A percentile compares a stretch with the other conserved stretches of the same genome.
phyloP scores from a whole-genome alignment of 1,139 yeast genomes.

The Meyerozyma sp. region DNA sequence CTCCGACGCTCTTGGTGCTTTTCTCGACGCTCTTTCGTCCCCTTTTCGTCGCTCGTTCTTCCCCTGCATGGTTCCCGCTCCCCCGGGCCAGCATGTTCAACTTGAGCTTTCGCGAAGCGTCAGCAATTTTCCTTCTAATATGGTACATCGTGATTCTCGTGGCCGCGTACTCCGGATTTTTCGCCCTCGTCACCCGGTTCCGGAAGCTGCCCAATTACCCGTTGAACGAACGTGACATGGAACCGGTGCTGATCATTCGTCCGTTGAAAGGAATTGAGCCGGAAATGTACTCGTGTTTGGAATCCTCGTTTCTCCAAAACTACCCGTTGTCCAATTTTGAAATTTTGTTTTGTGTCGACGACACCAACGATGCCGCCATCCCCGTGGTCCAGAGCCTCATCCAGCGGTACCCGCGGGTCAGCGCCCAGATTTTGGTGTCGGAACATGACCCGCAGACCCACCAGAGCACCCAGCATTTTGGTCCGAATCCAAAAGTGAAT shows the following conservation, averaged over 20 bases:
- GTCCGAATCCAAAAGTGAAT: constrained; percentile 89
- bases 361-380: constrained; percentile 58
- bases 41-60: not conserved
- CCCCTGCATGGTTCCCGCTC: not conserved
- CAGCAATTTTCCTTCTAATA: constrained; percentile 17
- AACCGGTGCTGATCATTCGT: constrained; percentile 74
- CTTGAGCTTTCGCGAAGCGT: not conserved
- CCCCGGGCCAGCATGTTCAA: not conserved
- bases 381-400: constrained; percentile 50
- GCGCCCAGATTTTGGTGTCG: constrained; percentile 54
- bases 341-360: constrained; percentile 72
- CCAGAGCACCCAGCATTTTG: constrained; percentile 44
- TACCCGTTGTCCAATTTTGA: constrained; percentile 60
- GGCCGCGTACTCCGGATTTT: constrained; percentile 44
- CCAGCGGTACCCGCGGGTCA: constrained; percentile 49
- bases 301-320: constrained; percentile 62
- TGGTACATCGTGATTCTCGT: constrained; percentile 43
- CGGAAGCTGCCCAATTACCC: constrained; percentile 16
- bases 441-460: constrained; percentile 23
- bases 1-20: too few species aligned
- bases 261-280: constrained; percentile 86
- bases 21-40: not conserved
- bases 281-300: constrained; percentile 63
- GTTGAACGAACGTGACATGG: constrained; percentile 18
- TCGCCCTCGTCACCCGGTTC: constrained; percentile 39